Evolutionary conservation across 768 basidiomycete species (phyloP).

Genomic region (Tulasnella sp.): DNA sequence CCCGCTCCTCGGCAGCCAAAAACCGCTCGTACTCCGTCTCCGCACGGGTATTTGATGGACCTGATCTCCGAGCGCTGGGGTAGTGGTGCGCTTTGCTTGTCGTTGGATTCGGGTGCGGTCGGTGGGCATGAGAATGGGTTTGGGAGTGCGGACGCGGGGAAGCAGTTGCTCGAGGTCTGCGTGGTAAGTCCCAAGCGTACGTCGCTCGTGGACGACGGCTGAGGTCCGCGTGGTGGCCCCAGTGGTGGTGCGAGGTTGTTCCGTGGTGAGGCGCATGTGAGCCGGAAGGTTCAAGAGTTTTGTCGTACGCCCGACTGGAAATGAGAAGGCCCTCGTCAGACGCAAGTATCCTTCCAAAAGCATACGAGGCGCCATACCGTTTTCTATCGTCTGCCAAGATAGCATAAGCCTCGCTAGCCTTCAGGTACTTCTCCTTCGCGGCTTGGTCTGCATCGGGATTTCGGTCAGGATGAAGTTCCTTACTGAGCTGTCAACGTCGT

Average conservation of each 20-base stretch:
- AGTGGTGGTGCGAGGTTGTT: not conserved
- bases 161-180: not conserved
- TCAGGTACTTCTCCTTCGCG: conserved; percentile 11
- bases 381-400: conserved; percentile 16
- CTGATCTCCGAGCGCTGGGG: not conserved
- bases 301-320: conserved; percentile 16
- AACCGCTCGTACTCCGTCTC: not conserved
- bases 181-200: conserved; percentile 13
- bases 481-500: conserved; percentile 12
- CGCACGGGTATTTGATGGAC: not conserved
- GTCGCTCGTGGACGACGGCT: conserved; percentile 13
- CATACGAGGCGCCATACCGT: conserved; percentile 5
- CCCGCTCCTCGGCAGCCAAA: conserved; percentile 10
- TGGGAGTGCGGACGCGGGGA: not conserved
- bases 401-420: conserved; percentile 14
- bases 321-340: not conserved
- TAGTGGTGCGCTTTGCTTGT: not conserved
- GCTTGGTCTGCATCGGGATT: conserved; percentile 4
- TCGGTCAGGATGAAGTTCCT: conserved; percentile 16
- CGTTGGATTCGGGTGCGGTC: not conserved
- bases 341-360: not conserved
- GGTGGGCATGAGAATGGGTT: not conserved
- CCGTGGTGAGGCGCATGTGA: not conserved
- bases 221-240: conserved; percentile 1
- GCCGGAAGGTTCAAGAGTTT: not conserved